Percentiles rank a stretch among this genome's conserved stretches.
Conservation (phyloP, 306 rosid genomes). For the Ceratonia siliqua region DNA sequence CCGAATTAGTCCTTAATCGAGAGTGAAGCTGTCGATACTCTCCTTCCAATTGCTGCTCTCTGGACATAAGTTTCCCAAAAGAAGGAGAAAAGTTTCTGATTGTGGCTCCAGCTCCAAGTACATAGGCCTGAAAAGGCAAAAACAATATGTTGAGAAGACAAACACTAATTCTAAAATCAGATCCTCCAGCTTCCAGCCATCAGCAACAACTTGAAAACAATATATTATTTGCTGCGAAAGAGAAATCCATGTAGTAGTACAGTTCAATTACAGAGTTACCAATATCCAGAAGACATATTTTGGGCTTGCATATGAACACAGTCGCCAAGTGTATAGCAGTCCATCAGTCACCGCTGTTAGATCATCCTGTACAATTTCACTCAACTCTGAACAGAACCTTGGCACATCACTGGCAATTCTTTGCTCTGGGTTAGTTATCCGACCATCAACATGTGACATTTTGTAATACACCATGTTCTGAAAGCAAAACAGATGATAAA, state of each 20-base stretch:
- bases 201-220: conserved; percentile 26
- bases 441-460: conserved; percentile 95
- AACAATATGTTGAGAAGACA: conserved; percentile 38
- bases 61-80: conserved; percentile 90
- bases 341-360: conserved; percentile 91
- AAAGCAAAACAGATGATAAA: conserved; percentile 42
- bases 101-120: conserved; percentile 78
- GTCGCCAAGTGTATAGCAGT: conserved; percentile 87
- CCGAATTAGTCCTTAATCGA: conserved; percentile 94
- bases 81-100: conserved; percentile 93
- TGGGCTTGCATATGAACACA: conserved; percentile 98
- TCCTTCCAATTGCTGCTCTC: conserved; percentile 96
- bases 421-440: conserved; percentile 93
- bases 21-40: conserved; percentile 96
- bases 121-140: conserved; percentile 76
- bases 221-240: conserved; percentile 11
- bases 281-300: conserved; percentile 95
- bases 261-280: conserved; percentile 56
- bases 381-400: conserved; percentile 90
- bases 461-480: conserved; percentile 99
- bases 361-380: conserved; percentile 98
- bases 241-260: conserved; percentile 22
- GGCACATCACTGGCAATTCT: conserved; percentile 97
- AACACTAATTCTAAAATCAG: conserved; percentile 25
- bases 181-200: conserved; percentile 27